A percentile compares a stretch with the other conserved stretches of the same genome.
These are phyloP conservation scores for Rhodotorula glutinis DNA, from an alignment of 1,284 basidiomycete species.

Conservation along the genomic window DNA sequence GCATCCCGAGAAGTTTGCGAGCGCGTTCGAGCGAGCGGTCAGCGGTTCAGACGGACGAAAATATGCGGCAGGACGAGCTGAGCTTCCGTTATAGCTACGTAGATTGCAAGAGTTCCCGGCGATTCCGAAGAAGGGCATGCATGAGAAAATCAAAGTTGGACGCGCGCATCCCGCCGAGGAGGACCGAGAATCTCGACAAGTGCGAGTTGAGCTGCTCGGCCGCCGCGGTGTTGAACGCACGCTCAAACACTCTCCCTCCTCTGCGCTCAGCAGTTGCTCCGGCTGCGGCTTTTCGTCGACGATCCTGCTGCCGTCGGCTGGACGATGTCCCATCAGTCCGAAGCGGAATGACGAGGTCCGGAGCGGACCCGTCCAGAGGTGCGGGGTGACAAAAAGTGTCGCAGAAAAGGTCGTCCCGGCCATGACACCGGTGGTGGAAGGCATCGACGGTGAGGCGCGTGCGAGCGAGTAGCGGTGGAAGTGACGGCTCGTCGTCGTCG, in stretches of 20 bases:
- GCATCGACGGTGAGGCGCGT: slow-evolving; percentile 24
- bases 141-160: slow-evolving; percentile 26
- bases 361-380: slow-evolving; percentile 20
- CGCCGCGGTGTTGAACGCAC: slow-evolving; percentile 32
- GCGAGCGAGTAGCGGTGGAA: slow-evolving; percentile 3
- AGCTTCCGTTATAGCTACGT: too few species aligned
- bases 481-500: neutral
- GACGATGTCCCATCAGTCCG: too few species aligned
- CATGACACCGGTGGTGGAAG: slow-evolving; percentile 23
- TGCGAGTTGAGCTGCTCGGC: slow-evolving; percentile 35
- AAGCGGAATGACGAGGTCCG: slow-evolving; percentile 23
- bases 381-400: slow-evolving; percentile 24
- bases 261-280: neutral
- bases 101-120: neutral
- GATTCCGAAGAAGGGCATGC: slow-evolving; percentile 7
- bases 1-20: too few species aligned
- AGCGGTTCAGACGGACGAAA: too few species aligned
- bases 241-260: slow-evolving; percentile 7
- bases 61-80: too few species aligned
- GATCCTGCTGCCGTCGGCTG: too few species aligned
- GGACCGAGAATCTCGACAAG: slow-evolving; percentile 12
- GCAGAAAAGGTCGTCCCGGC: slow-evolving; percentile 14
- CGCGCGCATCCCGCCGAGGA: slow-evolving; percentile 15
- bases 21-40: too few species aligned
- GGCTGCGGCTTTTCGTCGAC: too few species aligned